phyloP scores from a whole-genome alignment of 306 rosid genomes.

The Astragalus membranaceus region DNA sequence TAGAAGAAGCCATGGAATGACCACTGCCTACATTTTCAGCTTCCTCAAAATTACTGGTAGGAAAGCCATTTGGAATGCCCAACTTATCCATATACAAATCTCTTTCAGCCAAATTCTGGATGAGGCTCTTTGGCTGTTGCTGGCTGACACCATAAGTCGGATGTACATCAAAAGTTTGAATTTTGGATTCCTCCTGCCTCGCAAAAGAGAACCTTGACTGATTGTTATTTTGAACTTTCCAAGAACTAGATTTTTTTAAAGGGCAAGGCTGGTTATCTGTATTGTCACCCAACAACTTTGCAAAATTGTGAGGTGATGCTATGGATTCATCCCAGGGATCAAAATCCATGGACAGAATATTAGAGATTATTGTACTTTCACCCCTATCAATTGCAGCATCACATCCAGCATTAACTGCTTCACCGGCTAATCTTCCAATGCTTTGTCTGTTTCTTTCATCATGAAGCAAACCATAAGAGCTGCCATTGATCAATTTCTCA shows the following conservation, averaged over 20 bases:
- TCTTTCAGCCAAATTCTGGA: slow-evolving; percentile 50
- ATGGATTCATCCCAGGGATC: slow-evolving; percentile 82
- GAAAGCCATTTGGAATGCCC: slow-evolving; percentile 54
- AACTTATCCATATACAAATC: slow-evolving; percentile 47
- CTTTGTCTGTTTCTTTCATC: slow-evolving; percentile 47
- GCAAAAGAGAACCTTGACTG: slow-evolving; percentile 98
- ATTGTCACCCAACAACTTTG: slow-evolving; percentile 61
- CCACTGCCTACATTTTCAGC: slow-evolving; percentile 46
- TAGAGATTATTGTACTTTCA: slow-evolving; percentile 88
- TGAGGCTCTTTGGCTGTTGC: slow-evolving; percentile 45
- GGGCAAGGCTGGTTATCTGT: slow-evolving; percentile 44
- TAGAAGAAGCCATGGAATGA: slow-evolving; percentile 39
- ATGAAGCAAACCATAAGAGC: slow-evolving; percentile 42
- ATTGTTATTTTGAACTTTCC: slow-evolving; percentile 71
- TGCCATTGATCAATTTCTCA: slow-evolving; percentile 43
- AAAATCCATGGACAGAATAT: slow-evolving; percentile 81
- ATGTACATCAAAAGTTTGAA: slow-evolving; percentile 51
- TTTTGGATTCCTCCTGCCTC: slow-evolving; percentile 68
- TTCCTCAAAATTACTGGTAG: slow-evolving; percentile 45
- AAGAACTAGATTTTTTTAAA: slow-evolving; percentile 51
- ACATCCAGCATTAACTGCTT: slow-evolving; percentile 40
- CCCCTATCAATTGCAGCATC: slow-evolving; percentile 63
- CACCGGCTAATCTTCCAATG: slow-evolving; percentile 48
- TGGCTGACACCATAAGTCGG: slow-evolving; percentile 45
- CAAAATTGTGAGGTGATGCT: slow-evolving; percentile 65